Evolutionary conservation across 257 asterid genomes (phyloP), one percentile per base, ranked within the genome.

Genomic region (Przewalskia tangutica): DNA sequence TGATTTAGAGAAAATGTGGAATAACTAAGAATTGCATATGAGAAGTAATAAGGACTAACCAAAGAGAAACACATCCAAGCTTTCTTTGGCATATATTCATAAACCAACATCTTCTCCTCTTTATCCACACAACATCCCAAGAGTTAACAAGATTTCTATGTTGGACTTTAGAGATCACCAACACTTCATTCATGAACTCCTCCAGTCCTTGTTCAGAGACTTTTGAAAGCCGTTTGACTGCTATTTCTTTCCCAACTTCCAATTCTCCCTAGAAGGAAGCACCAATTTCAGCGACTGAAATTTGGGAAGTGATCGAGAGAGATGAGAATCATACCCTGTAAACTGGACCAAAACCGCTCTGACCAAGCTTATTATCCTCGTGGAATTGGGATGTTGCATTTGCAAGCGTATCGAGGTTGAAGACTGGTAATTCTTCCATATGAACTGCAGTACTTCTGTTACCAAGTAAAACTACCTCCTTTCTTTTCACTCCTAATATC

Each of bases 331-430:
- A 2, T 78, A 78, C 82, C 82, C 50, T 58, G 20, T 78, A 58
- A 73, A 90, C 95, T 38, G 93, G 88, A 82, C 93, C 93, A 84
- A 91, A 92, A 82, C 92, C 94, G 34, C 97, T 94, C 86, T 87
- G 70, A 60, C 94, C 97, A 38, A 92, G 90, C 83, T 88, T 90
- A 54, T 86, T 79, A 44, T 68, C 68, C 0, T 86, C 82, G 11
- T 84, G 59, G 55, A 90, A 91, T 6, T 81, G 85, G 23, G 80
- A 75, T 20, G 92, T 90, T 7, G 93, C 92, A 14, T 65, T 84
- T 36, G 89, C 88, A 44, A 91, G 82, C 16, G 60, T 79, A 67
- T 86, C 88, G 16, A 89, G 85, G 42, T 48, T 81, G 84, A 85
- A 91, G 4, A 90, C 77, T 7, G 92, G 91, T 34, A 91, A 50